Conservation (phyloP, 805 yeast species). For the Metschnikowia cerradonensis region DNA sequence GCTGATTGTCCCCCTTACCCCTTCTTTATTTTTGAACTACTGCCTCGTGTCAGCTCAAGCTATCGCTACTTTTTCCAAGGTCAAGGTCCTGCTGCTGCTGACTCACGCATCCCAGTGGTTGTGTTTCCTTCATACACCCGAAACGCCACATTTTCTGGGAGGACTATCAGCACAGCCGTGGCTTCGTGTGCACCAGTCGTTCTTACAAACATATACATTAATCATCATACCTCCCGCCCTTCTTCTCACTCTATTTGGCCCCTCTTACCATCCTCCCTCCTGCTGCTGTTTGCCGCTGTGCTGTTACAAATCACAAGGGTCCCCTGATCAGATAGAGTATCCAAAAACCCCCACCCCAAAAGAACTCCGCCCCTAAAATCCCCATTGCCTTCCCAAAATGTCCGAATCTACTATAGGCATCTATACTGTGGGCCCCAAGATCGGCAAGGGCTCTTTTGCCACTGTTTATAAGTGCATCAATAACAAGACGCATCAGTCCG, state of each 20-base stretch:
- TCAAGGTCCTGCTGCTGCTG: neutral
- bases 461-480: conserved; percentile 84
- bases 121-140: neutral
- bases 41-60: neutral
- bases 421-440: conserved; percentile 70
- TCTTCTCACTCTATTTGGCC: neutral
- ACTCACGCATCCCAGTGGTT: conserved; percentile 1
- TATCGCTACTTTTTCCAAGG: neutral
- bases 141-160: conserved; percentile 4
- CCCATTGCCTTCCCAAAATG: neutral
- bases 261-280: neutral
- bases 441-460: conserved; percentile 96
- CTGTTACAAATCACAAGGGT: neutral
- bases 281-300: neutral
- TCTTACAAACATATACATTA: neutral
- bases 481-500: conserved; percentile 49
- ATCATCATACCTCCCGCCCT: neutral
- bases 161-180: neutral
- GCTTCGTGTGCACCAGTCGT: neutral
- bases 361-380: neutral
- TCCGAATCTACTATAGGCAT: conserved; percentile 28
- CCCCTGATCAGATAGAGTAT: neutral
- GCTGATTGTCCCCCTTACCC: neutral
- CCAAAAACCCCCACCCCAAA: neutral
- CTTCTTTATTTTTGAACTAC: neutral